These are phyloP conservation scores for Thuja plicata DNA, from an alignment of 83 land plant species.

Conservation along the genomic window DNA sequence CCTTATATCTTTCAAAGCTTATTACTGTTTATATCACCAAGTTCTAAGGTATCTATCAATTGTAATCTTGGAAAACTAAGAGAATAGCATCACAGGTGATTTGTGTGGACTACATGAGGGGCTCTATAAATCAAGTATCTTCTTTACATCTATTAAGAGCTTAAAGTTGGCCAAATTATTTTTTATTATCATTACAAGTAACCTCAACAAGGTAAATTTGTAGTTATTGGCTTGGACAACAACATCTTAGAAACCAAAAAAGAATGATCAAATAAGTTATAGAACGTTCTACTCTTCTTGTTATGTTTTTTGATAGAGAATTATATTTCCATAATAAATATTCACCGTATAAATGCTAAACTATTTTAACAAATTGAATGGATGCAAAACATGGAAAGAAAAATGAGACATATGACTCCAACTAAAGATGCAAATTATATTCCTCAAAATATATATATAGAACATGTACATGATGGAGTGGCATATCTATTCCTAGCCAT, in stretches of 20 bases:
- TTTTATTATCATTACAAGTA: no score
- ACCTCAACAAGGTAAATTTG: no score
- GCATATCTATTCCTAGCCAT: no score
- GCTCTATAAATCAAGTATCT: conserved; percentile 96
- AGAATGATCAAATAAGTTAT: no score
- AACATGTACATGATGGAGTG: no score
- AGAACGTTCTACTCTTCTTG: no score
- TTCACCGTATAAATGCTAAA: no score
- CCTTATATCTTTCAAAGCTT: neutral
- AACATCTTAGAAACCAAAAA: no score
- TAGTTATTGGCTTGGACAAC: no score
- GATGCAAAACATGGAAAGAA: neutral
- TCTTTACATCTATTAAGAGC: neutral
- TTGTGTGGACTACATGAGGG: conserved; percentile 96
- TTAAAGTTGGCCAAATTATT: no score
- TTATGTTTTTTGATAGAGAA: no score
- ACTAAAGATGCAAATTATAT: neutral
- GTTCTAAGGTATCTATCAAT: neutral
- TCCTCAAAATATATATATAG: neutral
- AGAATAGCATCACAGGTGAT: conserved; percentile 98
- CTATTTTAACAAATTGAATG: neutral
- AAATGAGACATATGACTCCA: neutral
- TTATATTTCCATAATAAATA: no score
- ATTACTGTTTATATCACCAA: neutral
- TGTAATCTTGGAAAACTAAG: conserved; percentile 71